phyloP scores from a whole-genome alignment of 1,284 basidiomycete species.

The Grifola frondosa region DNA sequence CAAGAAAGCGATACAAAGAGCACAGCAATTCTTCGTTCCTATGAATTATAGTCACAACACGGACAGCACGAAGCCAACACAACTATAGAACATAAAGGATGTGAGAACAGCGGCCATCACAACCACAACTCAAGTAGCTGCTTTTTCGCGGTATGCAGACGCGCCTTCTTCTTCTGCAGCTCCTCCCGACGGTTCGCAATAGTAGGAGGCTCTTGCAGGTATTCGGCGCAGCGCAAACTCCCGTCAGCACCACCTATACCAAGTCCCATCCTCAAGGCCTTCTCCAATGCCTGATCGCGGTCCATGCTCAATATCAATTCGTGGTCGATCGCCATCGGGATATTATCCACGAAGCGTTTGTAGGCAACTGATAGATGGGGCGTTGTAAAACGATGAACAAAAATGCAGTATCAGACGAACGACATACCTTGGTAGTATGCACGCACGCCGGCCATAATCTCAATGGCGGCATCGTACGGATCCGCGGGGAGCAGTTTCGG shows the following conservation, averaged over 20 bases:
- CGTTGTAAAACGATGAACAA: too few relatives aligned
- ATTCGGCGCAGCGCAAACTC: constrained; percentile 46
- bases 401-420: too few relatives aligned
- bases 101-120: too few relatives aligned
- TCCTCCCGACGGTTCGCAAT: constrained; percentile 47
- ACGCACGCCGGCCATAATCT: constrained; percentile 68
- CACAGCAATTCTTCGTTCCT: too few relatives aligned
- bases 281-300: constrained; percentile 38
- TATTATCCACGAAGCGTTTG: constrained; percentile 64
- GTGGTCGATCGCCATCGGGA: constrained; percentile 63
- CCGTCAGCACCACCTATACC: constrained; percentile 46
- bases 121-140: constrained; percentile 37
- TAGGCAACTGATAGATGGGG: constrained; percentile 57
- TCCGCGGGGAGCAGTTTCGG: constrained; percentile 55
- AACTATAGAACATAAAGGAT: too few relatives aligned
- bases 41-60: too few relatives aligned
- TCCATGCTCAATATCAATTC: constrained; percentile 50
- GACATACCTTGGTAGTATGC: constrained; percentile 70
- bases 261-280: constrained; percentile 42
- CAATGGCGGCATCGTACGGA: constrained; percentile 51
- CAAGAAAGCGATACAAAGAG: too few relatives aligned
- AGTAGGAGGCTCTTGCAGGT: constrained; percentile 50
- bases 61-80: too few relatives aligned
- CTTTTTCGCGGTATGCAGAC: constrained; percentile 47
- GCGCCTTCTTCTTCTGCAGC: constrained; percentile 49